Conservation (phyloP, 306 rosid genomes). For the Urtica urens region DNA sequence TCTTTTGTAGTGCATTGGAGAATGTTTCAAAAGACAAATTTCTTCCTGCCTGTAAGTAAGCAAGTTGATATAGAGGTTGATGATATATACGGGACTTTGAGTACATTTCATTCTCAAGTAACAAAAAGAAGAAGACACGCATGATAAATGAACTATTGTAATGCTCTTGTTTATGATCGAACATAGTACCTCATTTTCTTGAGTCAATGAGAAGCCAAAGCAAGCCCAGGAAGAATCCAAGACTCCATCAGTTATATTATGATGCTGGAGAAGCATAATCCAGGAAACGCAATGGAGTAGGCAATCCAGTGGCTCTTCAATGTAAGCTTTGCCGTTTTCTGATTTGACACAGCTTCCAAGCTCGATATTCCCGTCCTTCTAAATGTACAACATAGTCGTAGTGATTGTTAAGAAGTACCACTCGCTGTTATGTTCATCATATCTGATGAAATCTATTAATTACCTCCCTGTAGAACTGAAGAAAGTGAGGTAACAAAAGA, state of each 20-base stretch:
- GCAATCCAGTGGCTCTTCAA: slow-evolving; percentile 27
- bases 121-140: background rate
- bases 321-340: slow-evolving; percentile 22
- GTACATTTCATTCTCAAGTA: background rate
- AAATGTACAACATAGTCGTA: no score
- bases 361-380: slow-evolving; percentile 20
- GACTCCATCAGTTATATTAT: slow-evolving; percentile 16
- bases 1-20: slow-evolving; percentile 18
- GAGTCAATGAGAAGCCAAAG: slow-evolving; percentile 34
- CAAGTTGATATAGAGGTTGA: no score
- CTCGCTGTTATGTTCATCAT: background rate
- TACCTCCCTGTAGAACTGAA: slow-evolving; percentile 23
- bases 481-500: slow-evolving; percentile 37
- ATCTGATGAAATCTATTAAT: background rate
- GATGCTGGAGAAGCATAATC: slow-evolving; percentile 29
- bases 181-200: slow-evolving; percentile 28
- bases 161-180: background rate
- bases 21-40: slow-evolving; percentile 19
- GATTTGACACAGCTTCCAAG: slow-evolving; percentile 24
- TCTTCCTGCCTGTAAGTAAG: slow-evolving; percentile 22
- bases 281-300: slow-evolving; percentile 27
- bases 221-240: slow-evolving; percentile 27
- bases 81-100: no score
- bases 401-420: slow-evolving; percentile 1
- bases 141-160: background rate